A percentile compares a stretch with the other conserved stretches of the same genome.
Evolutionary conservation across 306 rosid genomes (phyloP).

Genomic region (Cicer arietinum): DNA sequence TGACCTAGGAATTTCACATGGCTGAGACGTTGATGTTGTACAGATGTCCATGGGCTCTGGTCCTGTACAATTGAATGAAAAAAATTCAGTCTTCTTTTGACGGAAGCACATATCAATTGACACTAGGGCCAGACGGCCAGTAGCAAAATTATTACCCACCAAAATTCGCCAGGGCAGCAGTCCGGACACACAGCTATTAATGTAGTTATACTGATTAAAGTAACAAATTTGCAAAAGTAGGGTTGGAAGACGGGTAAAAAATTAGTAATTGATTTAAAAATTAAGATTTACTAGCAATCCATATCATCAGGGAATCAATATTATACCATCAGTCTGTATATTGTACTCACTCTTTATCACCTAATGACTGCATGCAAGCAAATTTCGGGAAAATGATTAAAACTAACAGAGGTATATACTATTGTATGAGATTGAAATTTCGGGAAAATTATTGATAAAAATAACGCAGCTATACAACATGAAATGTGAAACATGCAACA

Average conservation of each 20-base stretch:
- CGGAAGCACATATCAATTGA: constrained; percentile 36
- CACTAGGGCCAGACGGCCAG: not conserved
- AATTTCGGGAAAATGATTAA: not conserved
- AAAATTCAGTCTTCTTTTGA: constrained; percentile 18
- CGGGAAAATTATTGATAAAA: constrained; percentile 3
- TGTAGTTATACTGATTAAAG: constrained; percentile 13
- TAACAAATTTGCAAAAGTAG: constrained; percentile 4
- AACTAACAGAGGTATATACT: constrained; percentile 16
- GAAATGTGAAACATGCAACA: constrained; percentile 41
- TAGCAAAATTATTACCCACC: constrained; percentile 28
- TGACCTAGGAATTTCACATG: constrained; percentile 72
- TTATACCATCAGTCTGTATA: constrained; percentile 3
- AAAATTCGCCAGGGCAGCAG: constrained; percentile 6
- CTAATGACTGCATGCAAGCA: constrained; percentile 34
- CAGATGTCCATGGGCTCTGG: constrained; percentile 90
- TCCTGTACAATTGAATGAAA: constrained; percentile 52
- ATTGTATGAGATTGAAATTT: constrained; percentile 18
- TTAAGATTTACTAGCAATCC: constrained; percentile 6
- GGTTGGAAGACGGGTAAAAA: not conserved
- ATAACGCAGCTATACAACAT: constrained; percentile 1
- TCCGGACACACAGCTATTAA: constrained; percentile 20
- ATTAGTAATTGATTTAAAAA: constrained; percentile 2
- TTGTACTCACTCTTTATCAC: constrained; percentile 9
- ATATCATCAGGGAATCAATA: constrained; percentile 2
- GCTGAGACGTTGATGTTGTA: constrained; percentile 61